phyloP scores from a whole-genome alignment of 768 basidiomycete species.

The Tylopilus plumbeoviolaceoides region DNA sequence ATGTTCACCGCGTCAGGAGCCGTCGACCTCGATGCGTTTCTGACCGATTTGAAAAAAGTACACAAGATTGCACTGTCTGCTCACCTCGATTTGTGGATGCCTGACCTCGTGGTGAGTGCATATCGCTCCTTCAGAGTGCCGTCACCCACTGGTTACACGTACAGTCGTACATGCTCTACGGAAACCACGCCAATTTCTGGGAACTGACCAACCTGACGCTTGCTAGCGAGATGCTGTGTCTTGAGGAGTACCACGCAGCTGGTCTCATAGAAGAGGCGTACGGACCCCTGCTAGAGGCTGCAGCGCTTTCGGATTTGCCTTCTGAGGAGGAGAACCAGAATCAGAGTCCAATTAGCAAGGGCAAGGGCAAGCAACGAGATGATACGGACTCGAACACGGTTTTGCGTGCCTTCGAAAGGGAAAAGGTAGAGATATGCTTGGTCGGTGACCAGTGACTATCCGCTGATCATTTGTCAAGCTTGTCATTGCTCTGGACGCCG shows the following conservation, averaged over 20 bases:
- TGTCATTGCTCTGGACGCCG: constrained; percentile 40
- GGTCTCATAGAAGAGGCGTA: constrained; percentile 54
- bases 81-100: constrained; percentile 62
- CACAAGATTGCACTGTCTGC: constrained; percentile 59
- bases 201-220: constrained; percentile 51
- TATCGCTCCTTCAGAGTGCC: neutral
- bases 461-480: constrained; percentile 39
- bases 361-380: constrained; percentile 24
- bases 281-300: constrained; percentile 54
- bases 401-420: constrained; percentile 56
- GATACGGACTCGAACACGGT: constrained; percentile 34
- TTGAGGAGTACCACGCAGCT: constrained; percentile 73
- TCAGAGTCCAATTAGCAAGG: too few relatives aligned
- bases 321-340: constrained; percentile 25
- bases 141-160: constrained; percentile 5
- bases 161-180: constrained; percentile 64
- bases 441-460: neutral
- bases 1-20: constrained; percentile 28
- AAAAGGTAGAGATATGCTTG: constrained; percentile 40
- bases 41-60: constrained; percentile 47
- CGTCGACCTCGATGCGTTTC: constrained; percentile 45
- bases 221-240: constrained; percentile 54
- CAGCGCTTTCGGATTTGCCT: constrained; percentile 56
- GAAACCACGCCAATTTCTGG: constrained; percentile 58
- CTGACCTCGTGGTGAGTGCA: constrained; percentile 63